These are phyloP conservation scores for Aphanomyces invadans DNA, from an alignment of 352 stramenopile species.

Conservation along the genomic window DNA sequence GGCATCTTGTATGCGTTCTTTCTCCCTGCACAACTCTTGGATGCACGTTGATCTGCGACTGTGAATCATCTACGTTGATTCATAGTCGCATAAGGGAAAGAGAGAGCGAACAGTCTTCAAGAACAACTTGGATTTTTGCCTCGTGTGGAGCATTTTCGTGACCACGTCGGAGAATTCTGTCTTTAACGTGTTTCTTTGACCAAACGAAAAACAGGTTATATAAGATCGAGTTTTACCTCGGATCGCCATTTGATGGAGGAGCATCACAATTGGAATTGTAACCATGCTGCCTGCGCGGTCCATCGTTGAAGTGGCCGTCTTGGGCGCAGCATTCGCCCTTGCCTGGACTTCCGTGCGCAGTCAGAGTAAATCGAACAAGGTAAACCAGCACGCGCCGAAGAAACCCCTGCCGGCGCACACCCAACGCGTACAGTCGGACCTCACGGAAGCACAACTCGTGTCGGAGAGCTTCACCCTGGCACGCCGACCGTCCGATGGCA, in stretches of 20 bases:
- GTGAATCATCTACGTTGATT: too few species aligned
- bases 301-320: not conserved
- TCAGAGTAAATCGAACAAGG: not conserved
- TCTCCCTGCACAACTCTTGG: too few species aligned
- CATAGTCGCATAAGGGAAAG: too few species aligned
- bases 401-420: conserved; percentile 26
- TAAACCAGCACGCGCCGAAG: not conserved
- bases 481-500: conserved; percentile 29
- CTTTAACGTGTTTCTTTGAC: not conserved
- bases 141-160: too few species aligned
- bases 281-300: not conserved
- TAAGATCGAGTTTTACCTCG: not conserved
- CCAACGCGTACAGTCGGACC: conserved; percentile 38
- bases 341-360: not conserved
- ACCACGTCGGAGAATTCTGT: too few species aligned
- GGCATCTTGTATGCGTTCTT: too few species aligned
- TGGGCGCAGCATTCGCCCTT: not conserved
- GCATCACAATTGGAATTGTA: not conserved
- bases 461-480: conserved; percentile 78
- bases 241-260: not conserved
- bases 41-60: too few species aligned
- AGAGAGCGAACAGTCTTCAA: too few species aligned
- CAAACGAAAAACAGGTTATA: not conserved
- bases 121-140: too few species aligned
- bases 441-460: conserved; percentile 67